Evolutionary conservation across 2,329 filamentous ascomycete species (phyloP), one percentile per base, ranked within the genome.

Genomic region (Trichoderma endophyticum): DNA sequence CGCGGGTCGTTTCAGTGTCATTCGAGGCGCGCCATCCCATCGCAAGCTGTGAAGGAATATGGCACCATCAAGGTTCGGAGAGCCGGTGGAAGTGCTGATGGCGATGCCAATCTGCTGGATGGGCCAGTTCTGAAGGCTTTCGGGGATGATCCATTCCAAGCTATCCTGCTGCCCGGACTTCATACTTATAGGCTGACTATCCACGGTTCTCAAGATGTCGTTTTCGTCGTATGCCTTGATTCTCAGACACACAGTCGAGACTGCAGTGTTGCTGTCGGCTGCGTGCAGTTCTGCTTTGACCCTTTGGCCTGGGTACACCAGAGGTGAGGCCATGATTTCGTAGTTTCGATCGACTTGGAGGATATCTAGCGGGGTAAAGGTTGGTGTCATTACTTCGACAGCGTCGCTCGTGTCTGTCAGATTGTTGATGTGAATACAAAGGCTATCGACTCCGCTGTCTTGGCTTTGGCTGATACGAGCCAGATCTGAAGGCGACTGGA

Each of bases 311-410:
- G 72, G 72, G 24, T 73, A 73, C 8, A 73, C 6, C 1, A 73
- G 60, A 2, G 72, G 72, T 18, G 72, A 73, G 26, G 72, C 72
- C 70, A 73, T 72, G 14, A 73, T 24, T 18, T 73, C 48, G 39
- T 73, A 73, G 21, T 43, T 64, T 6, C 73, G 74, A 4, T 80
- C 80, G 8, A 78, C 66, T 28, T 79, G 78, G 14, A 72, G 75
- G 7, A 82, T 72, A 51, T 80, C 78, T 8, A 48, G 43, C 15
- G 43, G 43, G 3, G 43, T 48, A 18, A 48, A 48, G 18, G 43
- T 48, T 11, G 43, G 8, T 21, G 43, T 48, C 43, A 48, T 48
- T 48, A 48, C 43, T 48, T 48, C 43, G 1, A 48, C 43, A 48
- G 43, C 18, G 4, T n/a, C 43, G 43, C 43, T n/a, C n/a, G 43